A percentile compares a stretch with the other conserved stretches of the same genome.
phyloP scores from a whole-genome alignment of 148 eudicot genomes.

The Silene uniflora region DNA sequence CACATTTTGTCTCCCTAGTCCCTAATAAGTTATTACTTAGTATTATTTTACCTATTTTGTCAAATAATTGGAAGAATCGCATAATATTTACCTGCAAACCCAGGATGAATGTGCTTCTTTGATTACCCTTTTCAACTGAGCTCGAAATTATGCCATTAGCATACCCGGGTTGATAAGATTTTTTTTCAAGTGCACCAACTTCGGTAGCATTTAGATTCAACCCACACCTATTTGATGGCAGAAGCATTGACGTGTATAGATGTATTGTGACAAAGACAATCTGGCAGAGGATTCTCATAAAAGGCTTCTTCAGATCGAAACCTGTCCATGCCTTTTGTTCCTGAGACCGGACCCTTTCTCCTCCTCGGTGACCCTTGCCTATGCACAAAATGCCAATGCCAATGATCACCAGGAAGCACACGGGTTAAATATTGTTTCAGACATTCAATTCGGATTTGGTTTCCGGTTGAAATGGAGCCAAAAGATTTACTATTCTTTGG shows the following conservation, averaged over 20 bases:
- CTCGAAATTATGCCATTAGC: neutral
- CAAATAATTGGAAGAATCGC: neutral
- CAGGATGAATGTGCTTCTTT: neutral
- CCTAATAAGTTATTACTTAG: neutral
- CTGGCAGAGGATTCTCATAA: conserved; percentile 93
- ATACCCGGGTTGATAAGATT: neutral
- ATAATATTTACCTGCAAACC: neutral
- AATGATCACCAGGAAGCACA: neutral
- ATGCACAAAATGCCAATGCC: conserved; percentile 13
- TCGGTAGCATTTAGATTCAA: neutral
- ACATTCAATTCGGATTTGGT: neutral
- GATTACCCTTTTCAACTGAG: neutral
- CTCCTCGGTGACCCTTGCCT: conserved; percentile 94
- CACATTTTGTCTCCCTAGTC: conserved; percentile 14
- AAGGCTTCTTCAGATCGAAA: conserved; percentile 94
- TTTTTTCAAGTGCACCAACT: neutral
- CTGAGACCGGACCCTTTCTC: conserved; percentile 86
- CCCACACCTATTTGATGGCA: conserved; percentile 15
- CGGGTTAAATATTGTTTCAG: neutral
- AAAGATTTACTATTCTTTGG: neutral
- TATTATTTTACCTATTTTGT: neutral
- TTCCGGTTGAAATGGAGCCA: neutral
- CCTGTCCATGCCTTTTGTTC: conserved; percentile 87
- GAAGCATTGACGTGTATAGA: conserved; percentile 1
- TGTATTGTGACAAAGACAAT: conserved; percentile 65